Percentiles rank a stretch among this genome's conserved stretches.
phyloP scores from a whole-genome alignment of 768 basidiomycete species.

The Kwoniella sp. region DNA sequence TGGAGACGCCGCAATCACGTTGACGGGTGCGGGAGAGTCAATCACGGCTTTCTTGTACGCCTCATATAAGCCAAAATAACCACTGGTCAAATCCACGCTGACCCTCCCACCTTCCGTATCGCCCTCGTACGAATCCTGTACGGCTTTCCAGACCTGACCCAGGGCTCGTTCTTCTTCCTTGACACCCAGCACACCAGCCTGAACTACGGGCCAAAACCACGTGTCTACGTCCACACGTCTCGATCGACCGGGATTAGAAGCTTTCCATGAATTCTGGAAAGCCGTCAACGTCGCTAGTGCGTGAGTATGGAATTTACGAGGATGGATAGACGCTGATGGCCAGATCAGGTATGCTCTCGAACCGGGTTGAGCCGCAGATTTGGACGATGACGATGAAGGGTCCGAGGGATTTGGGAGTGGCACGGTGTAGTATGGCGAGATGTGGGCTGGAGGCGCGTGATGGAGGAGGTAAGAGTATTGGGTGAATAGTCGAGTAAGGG shows the following conservation, averaged over 20 bases:
- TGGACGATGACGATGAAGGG: conserved; percentile 43
- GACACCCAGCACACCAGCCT: conserved; percentile 83
- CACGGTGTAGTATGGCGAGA: conserved; percentile 41
- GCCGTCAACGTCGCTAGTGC: conserved; percentile 63
- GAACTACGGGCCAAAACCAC: conserved; percentile 76
- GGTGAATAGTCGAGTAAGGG: conserved; percentile 70
- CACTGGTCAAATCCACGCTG: conserved; percentile 81
- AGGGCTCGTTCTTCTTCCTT: conserved; percentile 76
- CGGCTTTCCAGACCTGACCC: conserved; percentile 50
- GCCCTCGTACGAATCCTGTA: conserved; percentile 38
- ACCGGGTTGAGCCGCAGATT: conserved; percentile 20
- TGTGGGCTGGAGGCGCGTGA: conserved; percentile 43
- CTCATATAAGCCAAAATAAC: conserved; percentile 86
- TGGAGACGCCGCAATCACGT: conserved; percentile 83
- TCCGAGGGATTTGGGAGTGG: conserved; percentile 31
- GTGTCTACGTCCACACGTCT: conserved; percentile 58
- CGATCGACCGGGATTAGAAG: conserved; percentile 35
- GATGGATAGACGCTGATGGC: conserved; percentile 68
- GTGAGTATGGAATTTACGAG: conserved; percentile 68
- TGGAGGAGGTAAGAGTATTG: conserved; percentile 71
- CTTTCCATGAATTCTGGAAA: conserved; percentile 63
- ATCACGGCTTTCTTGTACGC: conserved; percentile 74
- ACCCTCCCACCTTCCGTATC: conserved; percentile 54
- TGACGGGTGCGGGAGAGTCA: conserved; percentile 61
- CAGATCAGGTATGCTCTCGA: conserved; percentile 66